Base-by-base conservation (phyloP, 83 land plant species). In the Diphasiastrum complanatum region DNA sequence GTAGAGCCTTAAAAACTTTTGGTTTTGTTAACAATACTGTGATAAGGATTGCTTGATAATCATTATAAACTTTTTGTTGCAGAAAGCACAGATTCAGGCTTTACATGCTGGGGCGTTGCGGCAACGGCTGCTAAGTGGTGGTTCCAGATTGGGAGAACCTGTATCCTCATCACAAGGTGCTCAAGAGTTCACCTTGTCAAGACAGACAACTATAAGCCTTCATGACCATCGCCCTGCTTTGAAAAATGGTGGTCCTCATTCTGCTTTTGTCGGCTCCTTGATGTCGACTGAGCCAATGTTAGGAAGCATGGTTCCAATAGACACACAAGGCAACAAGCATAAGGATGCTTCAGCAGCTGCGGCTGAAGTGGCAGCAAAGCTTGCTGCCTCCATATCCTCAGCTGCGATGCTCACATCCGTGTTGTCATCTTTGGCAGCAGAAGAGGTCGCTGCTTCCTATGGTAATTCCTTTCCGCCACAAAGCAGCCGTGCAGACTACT, bases 311-410 rank as follows among this genome's bases (percentile, higher is more conserved):
- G 61, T 40, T 37, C 18, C 67, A 31, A 30, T 50, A 3, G 35
- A 50, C 25, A 59, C 50, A 12, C 40, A 51, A 51, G 25, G 28
- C 61, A 53, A 64, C 38, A 64, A 51, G 24, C 33, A 29, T 20
- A 25, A 25, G 25, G 30, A 11, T 18, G 55, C 55, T 27, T 27
- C 27, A 2, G 26, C 79, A 12, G 75, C 78, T 35, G 85, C 87
- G 30, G 91, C 90, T 47, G 83, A 74, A 37, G 74, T 85, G 57
- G 86, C 91, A 43, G 91, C 86, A 45, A 85, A 73, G 67, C 80
- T 85, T n/a, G 80, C 86, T 26, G 86, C 91, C 8, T 82, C 86
- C 25, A 73, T 81, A 47, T 85, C 91, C 18, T 85, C 91, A 6
- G 86, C 85, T 14, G 81, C 78, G 62, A 76, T 85, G 81, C 80